Conservation (phyloP, 2,329 filamentous ascomycete genomes). For the Trichocomaceae sp. region DNA sequence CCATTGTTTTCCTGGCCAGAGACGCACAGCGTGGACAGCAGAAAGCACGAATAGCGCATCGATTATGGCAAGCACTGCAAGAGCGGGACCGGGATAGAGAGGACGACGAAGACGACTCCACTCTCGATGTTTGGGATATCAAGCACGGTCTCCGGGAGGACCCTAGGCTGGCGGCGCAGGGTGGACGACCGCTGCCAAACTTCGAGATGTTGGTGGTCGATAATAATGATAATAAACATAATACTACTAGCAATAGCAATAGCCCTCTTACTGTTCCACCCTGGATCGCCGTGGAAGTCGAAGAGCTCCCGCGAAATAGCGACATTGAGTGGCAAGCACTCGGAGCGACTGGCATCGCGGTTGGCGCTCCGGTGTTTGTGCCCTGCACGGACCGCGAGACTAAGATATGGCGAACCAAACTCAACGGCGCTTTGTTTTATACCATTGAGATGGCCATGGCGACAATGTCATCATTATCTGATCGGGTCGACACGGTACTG, state of each 20-base stretch:
- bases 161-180: conserved; percentile 26
- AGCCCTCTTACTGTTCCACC: conserved; percentile 49
- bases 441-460: conserved; percentile 27
- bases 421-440: conserved; percentile 21
- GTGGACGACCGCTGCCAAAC: conserved; percentile 19
- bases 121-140: conserved; percentile 44
- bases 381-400: conserved; percentile 12
- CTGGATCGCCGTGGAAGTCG: conserved; percentile 68
- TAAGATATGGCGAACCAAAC: conserved; percentile 19
- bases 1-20: conserved; percentile 64
- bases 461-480: conserved; percentile 13
- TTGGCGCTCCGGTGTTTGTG: conserved; percentile 15
- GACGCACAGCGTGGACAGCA: conserved; percentile 23
- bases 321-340: conserved; percentile 78
- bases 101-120: conserved; percentile 45
- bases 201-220: conserved; percentile 22
- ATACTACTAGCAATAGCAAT: not conserved
- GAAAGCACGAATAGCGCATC: conserved; percentile 34
- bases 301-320: conserved; percentile 65
- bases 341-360: conserved; percentile 44
- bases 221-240: not conserved
- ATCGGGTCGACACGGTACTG: conserved; percentile 21
- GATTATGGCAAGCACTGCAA: conserved; percentile 42
- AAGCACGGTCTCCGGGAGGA: conserved; percentile 51
- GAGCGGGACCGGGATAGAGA: conserved; percentile 25